phyloP scores from a whole-genome alignment of 108 stramenopile genomes.

The Fistulifera pelliculosa region DNA sequence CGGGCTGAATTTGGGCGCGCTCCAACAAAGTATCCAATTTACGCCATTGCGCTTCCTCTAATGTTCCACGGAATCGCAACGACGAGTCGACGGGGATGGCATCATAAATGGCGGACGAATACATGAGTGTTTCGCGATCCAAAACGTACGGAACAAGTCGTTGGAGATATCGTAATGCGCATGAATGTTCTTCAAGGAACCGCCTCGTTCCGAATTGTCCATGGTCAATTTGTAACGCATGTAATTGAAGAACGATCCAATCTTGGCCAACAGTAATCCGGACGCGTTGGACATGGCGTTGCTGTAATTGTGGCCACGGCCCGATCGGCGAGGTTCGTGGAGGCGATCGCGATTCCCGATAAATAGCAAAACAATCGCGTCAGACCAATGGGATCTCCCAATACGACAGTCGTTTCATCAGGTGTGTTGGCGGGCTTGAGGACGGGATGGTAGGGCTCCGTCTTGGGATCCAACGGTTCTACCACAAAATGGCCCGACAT shows the following conservation, averaged over 20 bases:
- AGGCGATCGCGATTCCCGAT: slow-evolving; percentile 74
- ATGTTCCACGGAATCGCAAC: slow-evolving; percentile 29
- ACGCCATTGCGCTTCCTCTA: slow-evolving; percentile 92
- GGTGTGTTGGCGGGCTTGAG: slow-evolving; percentile 26
- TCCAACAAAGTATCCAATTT: slow-evolving; percentile 88
- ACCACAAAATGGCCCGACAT: slow-evolving; percentile 86
- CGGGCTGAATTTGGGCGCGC: slow-evolving; percentile 63
- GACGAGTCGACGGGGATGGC: slow-evolving; percentile 28
- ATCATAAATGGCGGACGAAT: slow-evolving; percentile 88
- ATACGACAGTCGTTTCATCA: slow-evolving; percentile 43
- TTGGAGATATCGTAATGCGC: slow-evolving; percentile 96
- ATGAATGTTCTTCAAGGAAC: slow-evolving; percentile 80
- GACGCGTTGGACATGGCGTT: slow-evolving; percentile 63
- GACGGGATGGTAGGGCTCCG: slow-evolving; percentile 47
- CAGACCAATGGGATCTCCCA: slow-evolving; percentile 81
- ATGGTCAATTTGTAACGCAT: slow-evolving; percentile 79
- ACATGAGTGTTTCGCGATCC: slow-evolving; percentile 83
- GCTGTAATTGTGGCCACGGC: slow-evolving; percentile 37
- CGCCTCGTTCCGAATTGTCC: slow-evolving; percentile 88
- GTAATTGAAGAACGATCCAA: slow-evolving; percentile 81
- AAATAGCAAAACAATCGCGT: slow-evolving; percentile 75
- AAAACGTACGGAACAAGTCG: slow-evolving; percentile 83
- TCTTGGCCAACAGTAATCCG: slow-evolving; percentile 68
- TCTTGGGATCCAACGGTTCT: slow-evolving; percentile 33
- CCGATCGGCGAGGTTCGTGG: slow-evolving; percentile 34